Base-by-base conservation (phyloP, 202 grass and related monocot genomes). In the Dendrocalamus latiflorus region DNA sequence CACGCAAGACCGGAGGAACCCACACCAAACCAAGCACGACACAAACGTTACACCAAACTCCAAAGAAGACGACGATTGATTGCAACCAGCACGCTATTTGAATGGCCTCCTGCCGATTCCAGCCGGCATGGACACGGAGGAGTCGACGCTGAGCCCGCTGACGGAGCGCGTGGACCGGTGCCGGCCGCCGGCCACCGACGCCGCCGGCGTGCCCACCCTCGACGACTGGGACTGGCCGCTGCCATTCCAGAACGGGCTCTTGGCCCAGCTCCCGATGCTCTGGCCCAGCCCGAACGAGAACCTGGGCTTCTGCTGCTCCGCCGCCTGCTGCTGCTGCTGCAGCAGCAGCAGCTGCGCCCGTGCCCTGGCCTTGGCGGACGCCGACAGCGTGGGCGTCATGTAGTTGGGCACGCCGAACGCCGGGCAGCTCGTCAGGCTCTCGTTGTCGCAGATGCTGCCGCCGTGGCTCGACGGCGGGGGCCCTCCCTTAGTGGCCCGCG, bases 311-410 rank as follows among this genome's bases (percentile, higher is more conserved):
- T 90, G 86, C 54, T 83, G 80, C 20, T 68, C 84, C 30, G 72
- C 87, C 28, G 37, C 68, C 56, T 51, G 20, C 82, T 89, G 84
- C 82, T 89, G 84, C 89, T 93, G 88, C 38, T 76, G 65, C 34
- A 67, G 80, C 63, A n/a, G n/a, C n/a, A 68, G 74, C 39, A 20
- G 26, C 64, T 72, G 67, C 74, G 76, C 86, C 17, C 78, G 58
- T 25, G 77, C 55, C 61, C 80, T 79, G 28, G 89, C 87, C 83
- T 92, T 96, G 36, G 96, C 96, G 15, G 90, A 95, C n/a, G 96
- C 96, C 38, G 96, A 96, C 55, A 91, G 11, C 2, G 96, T 99
- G 2, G 93, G 96, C 8, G 93, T 85, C 96, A 99, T 99, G 91
- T 99, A 99, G 86, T 94, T 99, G 14, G 96, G 96, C 77, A 90